Evolutionary conservation across 2,329 filamentous ascomycete genomes (phyloP).

Genomic region (Monilinia fructicola): DNA sequence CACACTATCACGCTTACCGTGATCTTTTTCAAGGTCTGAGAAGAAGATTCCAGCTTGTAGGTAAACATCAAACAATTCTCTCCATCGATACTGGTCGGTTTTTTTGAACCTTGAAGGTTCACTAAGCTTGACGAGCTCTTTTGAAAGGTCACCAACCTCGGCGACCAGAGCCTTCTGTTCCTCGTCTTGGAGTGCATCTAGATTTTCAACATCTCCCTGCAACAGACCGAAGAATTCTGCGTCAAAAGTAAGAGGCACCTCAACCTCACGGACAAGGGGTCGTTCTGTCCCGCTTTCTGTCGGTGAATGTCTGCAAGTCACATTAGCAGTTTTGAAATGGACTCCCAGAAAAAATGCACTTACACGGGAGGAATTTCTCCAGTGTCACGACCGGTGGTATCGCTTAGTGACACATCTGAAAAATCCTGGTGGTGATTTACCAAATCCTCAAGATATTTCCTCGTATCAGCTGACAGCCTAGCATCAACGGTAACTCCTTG

Average conservation of each 20-base stretch:
- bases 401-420: slow-evolving; percentile 1
- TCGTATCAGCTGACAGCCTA: slow-evolving; percentile 56
- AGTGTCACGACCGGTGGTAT: neutral
- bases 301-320: neutral
- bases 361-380: neutral
- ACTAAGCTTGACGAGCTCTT: slow-evolving; percentile 60
- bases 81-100: slow-evolving; percentile 72
- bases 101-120: slow-evolving; percentile 59
- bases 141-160: slow-evolving; percentile 64
- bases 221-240: slow-evolving; percentile 77
- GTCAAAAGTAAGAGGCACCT: slow-evolving; percentile 75
- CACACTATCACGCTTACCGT: slow-evolving; percentile 64
- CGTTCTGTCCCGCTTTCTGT: slow-evolving; percentile 13
- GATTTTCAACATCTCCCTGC: slow-evolving; percentile 60
- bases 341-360: neutral
- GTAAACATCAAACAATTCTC: slow-evolving; percentile 79
- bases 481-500: slow-evolving; percentile 70
- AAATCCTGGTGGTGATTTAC: slow-evolving; percentile 21
- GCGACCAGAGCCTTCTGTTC: slow-evolving; percentile 64
- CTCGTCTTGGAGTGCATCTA: slow-evolving; percentile 62
- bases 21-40: slow-evolving; percentile 69
- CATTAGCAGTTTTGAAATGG: slow-evolving; percentile 1
- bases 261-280: slow-evolving; percentile 50
- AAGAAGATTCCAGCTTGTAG: slow-evolving; percentile 80
- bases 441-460: slow-evolving; percentile 61